Evolutionary conservation across 768 basidiomycete species (phyloP).

Genomic region (Chalciporus chontae): DNA sequence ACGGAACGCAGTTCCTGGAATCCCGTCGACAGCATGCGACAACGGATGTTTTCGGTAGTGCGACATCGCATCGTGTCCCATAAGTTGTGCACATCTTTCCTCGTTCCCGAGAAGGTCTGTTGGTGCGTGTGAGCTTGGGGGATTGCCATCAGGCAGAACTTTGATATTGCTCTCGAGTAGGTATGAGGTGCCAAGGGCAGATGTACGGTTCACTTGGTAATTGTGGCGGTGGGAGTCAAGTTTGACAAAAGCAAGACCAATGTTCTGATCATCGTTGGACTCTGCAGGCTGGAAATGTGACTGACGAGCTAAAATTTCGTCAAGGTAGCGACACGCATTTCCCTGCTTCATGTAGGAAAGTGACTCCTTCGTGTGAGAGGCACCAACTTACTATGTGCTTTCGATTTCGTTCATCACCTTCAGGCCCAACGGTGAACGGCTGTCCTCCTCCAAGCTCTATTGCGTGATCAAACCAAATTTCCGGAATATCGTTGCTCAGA

Average conservation of each 20-base stretch:
- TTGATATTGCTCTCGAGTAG: constrained; percentile 51
- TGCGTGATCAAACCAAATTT: constrained; percentile 64
- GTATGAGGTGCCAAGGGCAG: constrained; percentile 45
- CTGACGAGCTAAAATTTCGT: constrained; percentile 25
- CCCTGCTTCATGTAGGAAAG: constrained; percentile 29
- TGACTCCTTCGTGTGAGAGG: neutral
- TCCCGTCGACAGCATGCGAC: constrained; percentile 56
- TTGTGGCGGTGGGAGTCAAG: neutral
- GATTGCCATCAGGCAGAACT: constrained; percentile 35
- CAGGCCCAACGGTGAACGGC: constrained; percentile 57
- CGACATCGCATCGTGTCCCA: constrained; percentile 33
- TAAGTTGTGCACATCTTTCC: constrained; percentile 25
- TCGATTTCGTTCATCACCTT: constrained; percentile 56
- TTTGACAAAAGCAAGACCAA: constrained; percentile 9
- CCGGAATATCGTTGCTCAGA: constrained; percentile 51
- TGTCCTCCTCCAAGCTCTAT: constrained; percentile 56
- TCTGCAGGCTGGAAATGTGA: neutral
- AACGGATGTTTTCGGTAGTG: constrained; percentile 45
- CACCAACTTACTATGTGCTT: constrained; percentile 50
- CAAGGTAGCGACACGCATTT: constrained; percentile 44
- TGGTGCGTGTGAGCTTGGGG: constrained; percentile 24
- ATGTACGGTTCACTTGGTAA: constrained; percentile 27
- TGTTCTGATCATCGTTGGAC: neutral
- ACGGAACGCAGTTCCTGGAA: constrained; percentile 46
- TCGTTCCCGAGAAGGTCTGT: constrained; percentile 44